Conservation (phyloP, 129 eudicot species). For the Tanacetum coccineum region DNA sequence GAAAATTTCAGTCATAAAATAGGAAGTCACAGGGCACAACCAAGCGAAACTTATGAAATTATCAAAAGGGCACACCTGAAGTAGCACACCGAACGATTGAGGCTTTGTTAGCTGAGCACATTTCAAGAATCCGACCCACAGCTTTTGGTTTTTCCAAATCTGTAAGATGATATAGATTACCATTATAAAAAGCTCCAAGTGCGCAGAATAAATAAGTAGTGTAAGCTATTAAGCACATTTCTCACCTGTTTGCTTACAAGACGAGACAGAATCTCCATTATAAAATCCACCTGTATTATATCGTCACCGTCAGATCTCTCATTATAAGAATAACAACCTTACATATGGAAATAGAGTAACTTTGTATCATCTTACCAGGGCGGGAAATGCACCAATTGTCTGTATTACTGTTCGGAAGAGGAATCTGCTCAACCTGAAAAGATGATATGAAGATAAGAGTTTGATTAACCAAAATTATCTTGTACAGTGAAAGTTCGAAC, state of each 20-base stretch:
- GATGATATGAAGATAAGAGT: slow-evolving; percentile 1
- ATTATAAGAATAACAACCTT: not conserved
- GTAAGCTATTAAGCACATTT: not conserved
- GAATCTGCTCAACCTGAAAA: slow-evolving; percentile 98
- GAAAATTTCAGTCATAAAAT: not conserved
- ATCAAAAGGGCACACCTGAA: slow-evolving; percentile 63
- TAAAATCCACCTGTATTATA: slow-evolving; percentile 77
- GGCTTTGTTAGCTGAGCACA: slow-evolving; percentile 92
- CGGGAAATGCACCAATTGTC: slow-evolving; percentile 89
- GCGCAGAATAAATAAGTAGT: not conserved
- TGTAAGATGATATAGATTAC: slow-evolving; percentile 23
- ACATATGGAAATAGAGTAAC: slow-evolving; percentile 3
- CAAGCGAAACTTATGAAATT: not conserved
- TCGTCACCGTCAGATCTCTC: slow-evolving; percentile 18
- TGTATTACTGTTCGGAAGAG: slow-evolving; percentile 95
- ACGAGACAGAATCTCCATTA: slow-evolving; percentile 92
- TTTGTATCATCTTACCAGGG: slow-evolving; percentile 32
- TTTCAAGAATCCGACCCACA: slow-evolving; percentile 95
- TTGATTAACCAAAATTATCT: not conserved
- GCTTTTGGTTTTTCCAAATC: slow-evolving; percentile 98
- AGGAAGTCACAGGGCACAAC: not conserved
- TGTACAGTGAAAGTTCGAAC: slow-evolving; percentile 19
- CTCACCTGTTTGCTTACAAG: slow-evolving; percentile 95
- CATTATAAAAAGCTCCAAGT: slow-evolving; percentile 5
- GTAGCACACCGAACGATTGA: slow-evolving; percentile 78